Evolutionary conservation across 1,139 yeast genomes (phyloP), one percentile per base, ranked within the genome.

Genomic region (Nakaseomyces kungkrabaensis): DNA sequence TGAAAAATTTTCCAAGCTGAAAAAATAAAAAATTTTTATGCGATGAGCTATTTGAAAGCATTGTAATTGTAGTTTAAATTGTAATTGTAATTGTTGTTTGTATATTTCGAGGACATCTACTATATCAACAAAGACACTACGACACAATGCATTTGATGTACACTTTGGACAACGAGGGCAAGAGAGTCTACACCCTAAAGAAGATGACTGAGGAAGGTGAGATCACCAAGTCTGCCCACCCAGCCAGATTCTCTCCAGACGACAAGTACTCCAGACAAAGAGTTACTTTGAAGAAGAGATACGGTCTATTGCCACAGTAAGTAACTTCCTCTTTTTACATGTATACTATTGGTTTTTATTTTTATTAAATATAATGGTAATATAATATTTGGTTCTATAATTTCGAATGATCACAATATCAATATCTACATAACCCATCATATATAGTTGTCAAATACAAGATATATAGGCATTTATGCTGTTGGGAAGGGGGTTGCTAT

Each of bases 181-280:
- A 90, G 78, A 86, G 99, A 72, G 72, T 86, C 63, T 94, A 94
- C 78, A 94, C 99, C 50, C 78, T 94, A 61, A 76, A 86, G 72
- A 94, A 94, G 75, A 58, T 68, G 61, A 82, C 95, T 49, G 89
- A 77, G 55, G 72, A 75, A 9, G 97, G 97, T 56, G 96, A 89
- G 71, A 89, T 92, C 76, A 94, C 99, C 69, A 88, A 89, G 75
- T 86, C 96, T 58, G 98, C 98, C 34, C 99, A 94, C 71, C 99
- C 99, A 56, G 98, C 99, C 51, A 82, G 99, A 72, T 92, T 92
- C 71, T 92, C 98, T 46, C 99, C 99, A 61, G 99, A 92, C 69
- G 99, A 92, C 79, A 92, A 92, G 74, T 92, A 88, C 77, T 92
- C 98, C 51, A 85, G 97, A 78, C 97, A 94, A 74, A 86, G 99